Evolutionary conservation across 2,329 filamentous ascomycete species (phyloP), one percentile per base, ranked within the genome.

Genomic region (Fusarium xyrophilum): DNA sequence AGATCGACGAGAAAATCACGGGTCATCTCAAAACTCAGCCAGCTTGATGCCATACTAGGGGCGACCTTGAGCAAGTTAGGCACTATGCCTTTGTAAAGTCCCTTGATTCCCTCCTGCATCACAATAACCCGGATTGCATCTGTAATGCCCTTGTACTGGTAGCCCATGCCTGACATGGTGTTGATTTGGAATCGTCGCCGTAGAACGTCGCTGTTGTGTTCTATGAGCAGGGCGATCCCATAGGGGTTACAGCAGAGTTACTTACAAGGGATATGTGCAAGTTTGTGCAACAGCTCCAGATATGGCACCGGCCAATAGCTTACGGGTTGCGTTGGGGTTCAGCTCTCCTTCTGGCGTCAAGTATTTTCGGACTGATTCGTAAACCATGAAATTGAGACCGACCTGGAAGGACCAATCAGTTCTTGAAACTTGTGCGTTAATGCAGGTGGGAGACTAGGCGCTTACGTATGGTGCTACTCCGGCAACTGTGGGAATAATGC

Each of bases 81-180:
- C 19, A 94, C 88, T 71, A 99, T 95, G 58, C 96, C 96, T 79
- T 98, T 99, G 84, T 98, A 99, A 43, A 99, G 82, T 52, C 96
- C 96, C 63, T 85, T 85, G 56, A 95, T 39, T 32, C 96, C 96
- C 81, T 99, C 96, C 73, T 97, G 89, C 47, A 86, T 81, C 56
- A 97, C 79, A 73, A 99, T 99, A 52, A 92, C 88, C 53, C 83
- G 87, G 67, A 99, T 83, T 6, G 96, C 96, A 76, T 97, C 93
- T 66, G 88, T 85, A 43, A 99, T 90, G 10, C 90, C 91, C 75
- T 92, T 93, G 82, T 99, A 99, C 77, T 95, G 89, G 80, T 97
- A 98, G 52, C 96, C 96, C 89, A 99, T 95, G 53, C 96, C 96
- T 48, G 92, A 93, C 96, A 99, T 99, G 56, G 96, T 97, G 81